phyloP scores from a whole-genome alignment of 108 stramenopile species.

The Aurantiochytrium sp. region DNA sequence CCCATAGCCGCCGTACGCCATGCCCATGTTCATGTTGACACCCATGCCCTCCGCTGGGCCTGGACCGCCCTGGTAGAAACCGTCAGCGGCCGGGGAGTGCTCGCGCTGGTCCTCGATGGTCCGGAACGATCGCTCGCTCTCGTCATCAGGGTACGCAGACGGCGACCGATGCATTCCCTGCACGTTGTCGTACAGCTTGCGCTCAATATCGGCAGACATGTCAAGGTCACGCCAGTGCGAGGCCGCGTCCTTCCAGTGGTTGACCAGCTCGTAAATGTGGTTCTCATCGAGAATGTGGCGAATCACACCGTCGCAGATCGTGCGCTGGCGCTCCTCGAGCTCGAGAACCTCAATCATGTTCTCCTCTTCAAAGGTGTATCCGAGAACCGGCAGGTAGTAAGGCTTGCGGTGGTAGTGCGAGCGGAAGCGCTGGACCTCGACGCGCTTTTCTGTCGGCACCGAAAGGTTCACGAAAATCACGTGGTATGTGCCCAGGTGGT shows the following conservation, averaged over 20 bases:
- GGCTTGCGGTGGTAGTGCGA: not conserved
- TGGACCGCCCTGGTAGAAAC: too few species aligned
- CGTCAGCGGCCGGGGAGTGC: too few species aligned
- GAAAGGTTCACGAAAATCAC: not conserved
- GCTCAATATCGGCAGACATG: not conserved
- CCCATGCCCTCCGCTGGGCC: not conserved
- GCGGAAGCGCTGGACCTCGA: not conserved
- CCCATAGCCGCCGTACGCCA: not conserved
- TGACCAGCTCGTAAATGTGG: not conserved
- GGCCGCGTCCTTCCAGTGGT: not conserved
- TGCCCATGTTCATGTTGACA: not conserved
- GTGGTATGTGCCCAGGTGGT: not conserved
- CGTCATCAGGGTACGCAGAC: not conserved
- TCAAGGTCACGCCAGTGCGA: not conserved
- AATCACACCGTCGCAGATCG: slow-evolving; percentile 17
- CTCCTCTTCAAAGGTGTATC: slow-evolving; percentile 22
- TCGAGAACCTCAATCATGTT: not conserved
- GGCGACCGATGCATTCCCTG: not conserved
- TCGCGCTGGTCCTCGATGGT: not conserved
- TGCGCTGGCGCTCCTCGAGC: not conserved
- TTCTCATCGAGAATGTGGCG: slow-evolving; percentile 22
- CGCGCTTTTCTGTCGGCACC: not conserved
- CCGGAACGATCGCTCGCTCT: not conserved
- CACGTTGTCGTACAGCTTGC: not conserved
- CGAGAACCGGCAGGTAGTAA: slow-evolving; percentile 8